Evolutionary conservation across 2,329 filamentous ascomycete genomes (phyloP), one percentile per base, ranked within the genome.

Genomic region (Hypocrella siamensis): DNA sequence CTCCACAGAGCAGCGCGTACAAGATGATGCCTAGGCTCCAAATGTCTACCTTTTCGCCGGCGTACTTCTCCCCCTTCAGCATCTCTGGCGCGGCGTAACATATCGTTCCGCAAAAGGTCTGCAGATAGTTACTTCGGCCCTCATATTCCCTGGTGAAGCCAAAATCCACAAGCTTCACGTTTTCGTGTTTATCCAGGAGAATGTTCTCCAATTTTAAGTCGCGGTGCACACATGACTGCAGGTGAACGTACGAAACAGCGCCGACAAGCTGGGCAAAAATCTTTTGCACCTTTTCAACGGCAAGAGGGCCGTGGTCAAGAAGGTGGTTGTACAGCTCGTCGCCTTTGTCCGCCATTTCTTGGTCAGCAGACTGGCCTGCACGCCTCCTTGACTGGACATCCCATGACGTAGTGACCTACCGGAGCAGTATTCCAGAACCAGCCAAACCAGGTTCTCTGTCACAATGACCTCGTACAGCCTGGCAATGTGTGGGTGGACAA

Each of bases 11-110:
- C 35, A 92, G 59, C 30, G 83, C 82, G 47, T 86, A 90, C 2
- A 90, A 62, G 38, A 92, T 90, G 34, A 92, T 78, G 10, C 83
- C 82, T 41, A 92, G 52, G 47, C 83, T 90, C 83, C 83, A 98
- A 4, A 98, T 85, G 48, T 98, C 90, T 30, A 98, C 88, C 60
- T 94, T 96, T 60, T 94, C 85, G 17, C 85, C 88, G 0, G 86
- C 90, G 51, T 98, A 98, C 54, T 93, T 96, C 54, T 98, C 90
- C 25, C 86, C 90, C 53, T 90, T 93, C 26, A 98, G 67, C 90
- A 98, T 98, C 56, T 98, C 90, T 3, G 90, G 90, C 3, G 90
- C 90, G 33, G 85, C 93, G 56, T 98, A 98, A 59, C 88, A 96
- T 39, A 98, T 79, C 0, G 90, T 98, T 5, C 90, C 90, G 52